Evolutionary conservation across 305 asterid species (phyloP), one percentile per base, ranked within the genome.

Genomic region (Fraxinus ornus): DNA sequence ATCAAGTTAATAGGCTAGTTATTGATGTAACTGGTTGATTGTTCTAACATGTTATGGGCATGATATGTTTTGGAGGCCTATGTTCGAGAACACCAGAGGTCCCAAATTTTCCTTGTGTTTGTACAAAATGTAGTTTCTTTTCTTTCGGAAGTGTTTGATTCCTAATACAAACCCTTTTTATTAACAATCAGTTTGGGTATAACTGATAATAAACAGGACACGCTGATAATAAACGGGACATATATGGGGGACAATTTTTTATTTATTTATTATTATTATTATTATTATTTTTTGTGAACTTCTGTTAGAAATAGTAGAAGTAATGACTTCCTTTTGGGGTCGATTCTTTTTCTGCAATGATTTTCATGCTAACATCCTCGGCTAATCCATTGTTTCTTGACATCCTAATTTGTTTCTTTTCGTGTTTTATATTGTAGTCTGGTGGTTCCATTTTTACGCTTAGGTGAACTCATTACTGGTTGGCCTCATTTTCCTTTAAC

Each of bases 401-500:
- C 1, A 28, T 44, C 66, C 81, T 83, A 52, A 82, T 77, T 66
- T 66, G 22, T 33, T 66, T 74, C 9, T 37, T 83, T 41, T 49
- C 55, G 21, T 77, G 17, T 79, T 60, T 32, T 75, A 72, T 81
- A 64, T 49, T 89, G 78, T 89, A 94, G 99, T 87, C 86, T 95
- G 91, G 87, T 95, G 80, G 83, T 95, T 84, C 93, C 97, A 75
- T 94, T 95, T 89, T 91, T 95, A 57, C 94, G 98, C 30, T 87
- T 95, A 71, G 99, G 99, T 10, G 99, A 95, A 88, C 57, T 87
- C 64, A 66, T 95, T 78, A 88, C 95, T 71, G 98, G 98, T 49
- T 95, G 98, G 81, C 94, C 97, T 75, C 98, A 94, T 88, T 94
- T 95, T 87, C 91, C 98, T 78, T 85, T 95, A 77, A 92, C 93